phyloP scores from a whole-genome alignment of 1,139 yeast species.

The Citeromyces hawaiiensis region DNA sequence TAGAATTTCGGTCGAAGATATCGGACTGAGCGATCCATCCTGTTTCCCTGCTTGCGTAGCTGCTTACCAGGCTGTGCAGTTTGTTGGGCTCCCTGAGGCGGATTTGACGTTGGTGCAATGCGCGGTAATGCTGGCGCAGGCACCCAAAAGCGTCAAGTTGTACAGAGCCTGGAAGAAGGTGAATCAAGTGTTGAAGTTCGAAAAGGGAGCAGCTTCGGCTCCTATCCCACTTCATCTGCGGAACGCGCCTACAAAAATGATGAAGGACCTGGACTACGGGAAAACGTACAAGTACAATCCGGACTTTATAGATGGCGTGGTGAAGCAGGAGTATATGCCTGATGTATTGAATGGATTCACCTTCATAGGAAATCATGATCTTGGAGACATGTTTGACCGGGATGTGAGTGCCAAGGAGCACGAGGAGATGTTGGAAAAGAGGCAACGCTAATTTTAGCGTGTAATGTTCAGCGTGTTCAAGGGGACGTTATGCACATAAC shows the following conservation, averaged over 20 bases:
- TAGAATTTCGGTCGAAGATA: slow-evolving; percentile 83
- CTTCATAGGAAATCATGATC: slow-evolving; percentile 27
- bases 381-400: slow-evolving; percentile 24
- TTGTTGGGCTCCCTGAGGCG: slow-evolving; percentile 95
- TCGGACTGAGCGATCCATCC: slow-evolving; percentile 71
- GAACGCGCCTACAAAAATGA: slow-evolving; percentile 85
- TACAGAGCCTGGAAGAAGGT: slow-evolving; percentile 68
- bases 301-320: slow-evolving; percentile 54
- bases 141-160: slow-evolving; percentile 75
- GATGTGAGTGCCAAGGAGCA: slow-evolving; percentile 8
- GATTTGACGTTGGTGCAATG: slow-evolving; percentile 86
- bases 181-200: slow-evolving; percentile 39
- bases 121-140: slow-evolving; percentile 75
- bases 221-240: slow-evolving; percentile 74
- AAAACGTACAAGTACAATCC: slow-evolving; percentile 86
- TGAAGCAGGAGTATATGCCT: slow-evolving; percentile 61
- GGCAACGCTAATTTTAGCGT: background rate
- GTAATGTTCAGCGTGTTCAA: background rate
- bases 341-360: slow-evolving; percentile 25
- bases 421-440: background rate
- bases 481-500: slow-evolving; percentile 1
- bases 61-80: slow-evolving; percentile 76
- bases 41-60: slow-evolving; percentile 82
- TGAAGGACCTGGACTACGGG: slow-evolving; percentile 82
- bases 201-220: slow-evolving; percentile 49